phyloP scores from a whole-genome alignment of 495 filamentous ascomycete genomes.

The Articulospora tetracladia region DNA sequence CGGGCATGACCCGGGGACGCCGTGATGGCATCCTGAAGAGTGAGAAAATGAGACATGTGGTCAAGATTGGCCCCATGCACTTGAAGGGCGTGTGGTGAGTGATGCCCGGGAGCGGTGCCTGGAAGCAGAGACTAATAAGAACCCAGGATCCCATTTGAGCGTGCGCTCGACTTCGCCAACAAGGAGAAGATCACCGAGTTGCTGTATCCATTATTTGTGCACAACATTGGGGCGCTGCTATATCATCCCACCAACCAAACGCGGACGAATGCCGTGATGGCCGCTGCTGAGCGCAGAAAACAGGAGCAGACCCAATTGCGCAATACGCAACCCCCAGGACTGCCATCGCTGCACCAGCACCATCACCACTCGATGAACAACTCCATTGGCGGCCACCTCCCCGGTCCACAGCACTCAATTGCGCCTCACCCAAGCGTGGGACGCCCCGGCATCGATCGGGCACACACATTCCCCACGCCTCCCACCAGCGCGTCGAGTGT shows the following conservation, averaged over 20 bases:
- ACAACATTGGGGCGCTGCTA: slow-evolving; percentile 91
- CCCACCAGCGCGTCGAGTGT: slow-evolving; percentile 89
- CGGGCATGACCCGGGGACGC: slow-evolving; percentile 94
- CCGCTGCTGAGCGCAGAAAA: slow-evolving; percentile 74
- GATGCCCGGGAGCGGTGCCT: not conserved
- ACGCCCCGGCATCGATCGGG: slow-evolving; percentile 72
- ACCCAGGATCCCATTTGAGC: slow-evolving; percentile 96
- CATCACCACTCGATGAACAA: slow-evolving; percentile 78
- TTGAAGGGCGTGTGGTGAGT: slow-evolving; percentile 97
- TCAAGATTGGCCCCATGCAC: slow-evolving; percentile 99
- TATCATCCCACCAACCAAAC: slow-evolving; percentile 91
- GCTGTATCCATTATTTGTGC: slow-evolving; percentile 93
- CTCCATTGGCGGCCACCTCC: slow-evolving; percentile 57
- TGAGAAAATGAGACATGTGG: slow-evolving; percentile 93
- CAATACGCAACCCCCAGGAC: slow-evolving; percentile 45
- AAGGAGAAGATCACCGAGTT: slow-evolving; percentile 98
- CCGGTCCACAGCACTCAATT: slow-evolving; percentile 66
- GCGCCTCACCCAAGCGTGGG: slow-evolving; percentile 63
- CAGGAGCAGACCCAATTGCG: slow-evolving; percentile 54
- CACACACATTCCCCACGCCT: slow-evolving; percentile 90
- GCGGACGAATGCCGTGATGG: slow-evolving; percentile 80
- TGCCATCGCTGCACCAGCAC: slow-evolving; percentile 67
- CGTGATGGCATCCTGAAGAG: slow-evolving; percentile 97
- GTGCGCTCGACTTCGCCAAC: slow-evolving; percentile 95
- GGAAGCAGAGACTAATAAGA: slow-evolving; percentile 12